Percentiles rank a stretch among this genome's conserved stretches.
phyloP scores from a whole-genome alignment of 495 filamentous ascomycete genomes.

The Daldinia caldariorum region DNA sequence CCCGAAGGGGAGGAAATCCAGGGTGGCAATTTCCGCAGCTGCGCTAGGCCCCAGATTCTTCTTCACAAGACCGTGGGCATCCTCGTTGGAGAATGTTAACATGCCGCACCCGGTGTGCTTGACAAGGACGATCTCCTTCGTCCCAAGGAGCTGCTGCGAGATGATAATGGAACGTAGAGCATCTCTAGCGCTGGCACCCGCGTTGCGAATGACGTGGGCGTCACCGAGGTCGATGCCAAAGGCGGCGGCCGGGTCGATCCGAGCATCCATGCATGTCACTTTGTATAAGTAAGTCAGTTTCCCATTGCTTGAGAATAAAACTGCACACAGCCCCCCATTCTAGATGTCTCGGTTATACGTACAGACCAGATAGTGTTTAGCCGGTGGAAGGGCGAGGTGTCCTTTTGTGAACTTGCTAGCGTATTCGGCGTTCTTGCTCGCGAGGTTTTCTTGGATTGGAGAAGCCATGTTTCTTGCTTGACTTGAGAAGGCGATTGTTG shows the following conservation, averaged over 20 bases:
- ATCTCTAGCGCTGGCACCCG: constrained; percentile 72
- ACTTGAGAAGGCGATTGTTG: neutral
- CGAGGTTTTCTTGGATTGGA: constrained; percentile 64
- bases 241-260: constrained; percentile 75
- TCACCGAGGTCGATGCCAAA: constrained; percentile 80
- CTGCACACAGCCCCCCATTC: neutral
- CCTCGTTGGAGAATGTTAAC: constrained; percentile 78
- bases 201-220: constrained; percentile 85
- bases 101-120: constrained; percentile 88
- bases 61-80: constrained; percentile 65
- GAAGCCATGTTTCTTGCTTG: constrained; percentile 36
- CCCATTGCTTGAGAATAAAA: neutral
- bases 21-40: constrained; percentile 52
- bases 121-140: constrained; percentile 76
- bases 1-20: constrained; percentile 71
- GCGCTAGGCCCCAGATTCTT: constrained; percentile 63
- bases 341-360: constrained; percentile 24
- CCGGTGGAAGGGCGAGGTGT: constrained; percentile 74
- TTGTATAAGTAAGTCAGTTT: constrained; percentile 17
- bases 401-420: constrained; percentile 70
- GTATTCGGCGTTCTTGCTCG: constrained; percentile 68
- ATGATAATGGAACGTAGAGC: constrained; percentile 80
- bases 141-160: constrained; percentile 84
- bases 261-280: constrained; percentile 85
- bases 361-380: constrained; percentile 72